These are phyloP conservation scores for Auriscalpium vulgare DNA, from an alignment of 768 basidiomycete genomes.

Conservation along the genomic window DNA sequence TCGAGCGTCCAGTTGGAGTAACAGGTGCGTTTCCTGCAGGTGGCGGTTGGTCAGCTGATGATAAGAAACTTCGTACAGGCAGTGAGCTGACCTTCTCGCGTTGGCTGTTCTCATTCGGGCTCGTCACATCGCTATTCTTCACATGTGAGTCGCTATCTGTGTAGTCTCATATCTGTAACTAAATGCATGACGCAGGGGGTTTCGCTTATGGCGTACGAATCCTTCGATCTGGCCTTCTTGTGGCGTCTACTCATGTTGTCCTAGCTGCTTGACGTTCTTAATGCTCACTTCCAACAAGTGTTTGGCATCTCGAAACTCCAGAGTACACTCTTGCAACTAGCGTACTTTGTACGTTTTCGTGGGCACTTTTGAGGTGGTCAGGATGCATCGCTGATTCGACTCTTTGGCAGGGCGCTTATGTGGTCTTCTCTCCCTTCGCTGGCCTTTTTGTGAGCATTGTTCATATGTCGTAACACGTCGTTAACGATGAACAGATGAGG, in stretches of 20 bases:
- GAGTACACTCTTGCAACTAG: slow-evolving; percentile 68
- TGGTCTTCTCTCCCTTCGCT: slow-evolving; percentile 52
- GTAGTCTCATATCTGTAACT: neutral
- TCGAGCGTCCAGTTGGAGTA: neutral
- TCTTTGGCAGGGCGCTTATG: slow-evolving; percentile 43
- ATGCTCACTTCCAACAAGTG: slow-evolving; percentile 66
- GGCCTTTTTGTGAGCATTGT: slow-evolving; percentile 41
- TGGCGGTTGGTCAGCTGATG: neutral
- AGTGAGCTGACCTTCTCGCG: slow-evolving; percentile 13
- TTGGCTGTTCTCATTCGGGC: slow-evolving; percentile 53
- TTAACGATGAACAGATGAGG: slow-evolving; percentile 37
- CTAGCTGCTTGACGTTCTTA: slow-evolving; percentile 59
- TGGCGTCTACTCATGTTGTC: slow-evolving; percentile 13
- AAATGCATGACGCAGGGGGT: slow-evolving; percentile 35
- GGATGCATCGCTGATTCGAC: no score
- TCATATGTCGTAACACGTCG: neutral
- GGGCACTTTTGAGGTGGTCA: neutral
- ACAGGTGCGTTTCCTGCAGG: neutral
- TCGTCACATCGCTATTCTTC: slow-evolving; percentile 73
- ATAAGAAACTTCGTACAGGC: neutral
- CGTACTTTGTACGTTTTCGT: slow-evolving; percentile 45
- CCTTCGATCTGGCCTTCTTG: neutral
- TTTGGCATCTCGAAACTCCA: slow-evolving; percentile 62
- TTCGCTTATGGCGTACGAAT: slow-evolving; percentile 55
- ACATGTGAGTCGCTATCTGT: slow-evolving; percentile 38